Evolutionary conservation across 164 flowering plant genomes (phyloP).

Genomic region (Stephania japonica): DNA sequence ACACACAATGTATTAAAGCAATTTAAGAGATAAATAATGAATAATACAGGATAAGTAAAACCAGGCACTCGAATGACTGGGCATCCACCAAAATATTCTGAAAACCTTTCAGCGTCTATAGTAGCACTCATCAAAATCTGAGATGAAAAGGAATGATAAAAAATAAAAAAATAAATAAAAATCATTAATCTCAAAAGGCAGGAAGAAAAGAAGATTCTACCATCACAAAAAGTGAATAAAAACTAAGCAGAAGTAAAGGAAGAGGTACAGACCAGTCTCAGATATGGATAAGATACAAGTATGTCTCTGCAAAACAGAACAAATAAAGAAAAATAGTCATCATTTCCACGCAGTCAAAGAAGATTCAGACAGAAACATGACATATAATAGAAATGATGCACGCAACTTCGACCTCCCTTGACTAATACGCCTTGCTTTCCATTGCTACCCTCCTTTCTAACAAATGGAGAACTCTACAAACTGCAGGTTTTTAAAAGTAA

Average conservation of each 20-base stretch:
- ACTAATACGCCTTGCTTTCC: not conserved
- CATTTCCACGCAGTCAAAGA: constrained; percentile 1
- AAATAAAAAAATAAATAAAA: not conserved
- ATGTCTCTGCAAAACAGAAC: constrained; percentile 62
- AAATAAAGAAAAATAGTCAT: not conserved
- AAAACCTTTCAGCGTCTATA: constrained; percentile 86
- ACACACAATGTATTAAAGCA: not conserved
- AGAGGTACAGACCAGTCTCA: constrained; percentile 68
- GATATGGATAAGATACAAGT: constrained; percentile 68
- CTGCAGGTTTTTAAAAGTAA: no score
- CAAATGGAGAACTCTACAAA: no score
- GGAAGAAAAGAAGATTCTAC: not conserved
- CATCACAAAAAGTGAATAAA: not conserved
- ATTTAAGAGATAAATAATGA: constrained; percentile 1
- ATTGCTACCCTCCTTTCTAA: no score
- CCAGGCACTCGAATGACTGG: constrained; percentile 92
- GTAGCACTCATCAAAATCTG: constrained; percentile 99
- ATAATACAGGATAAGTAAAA: constrained; percentile 83
- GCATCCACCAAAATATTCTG: constrained; percentile 92
- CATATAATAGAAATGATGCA: not conserved
- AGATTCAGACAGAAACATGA: not conserved
- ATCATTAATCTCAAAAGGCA: constrained; percentile 2
- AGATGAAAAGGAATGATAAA: constrained; percentile 3
- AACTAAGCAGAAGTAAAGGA: not conserved
- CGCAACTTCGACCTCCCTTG: not conserved